Base-by-base conservation (phyloP, 2,329 filamentous ascomycete species). In the Trichoderma afroharzianum region DNA sequence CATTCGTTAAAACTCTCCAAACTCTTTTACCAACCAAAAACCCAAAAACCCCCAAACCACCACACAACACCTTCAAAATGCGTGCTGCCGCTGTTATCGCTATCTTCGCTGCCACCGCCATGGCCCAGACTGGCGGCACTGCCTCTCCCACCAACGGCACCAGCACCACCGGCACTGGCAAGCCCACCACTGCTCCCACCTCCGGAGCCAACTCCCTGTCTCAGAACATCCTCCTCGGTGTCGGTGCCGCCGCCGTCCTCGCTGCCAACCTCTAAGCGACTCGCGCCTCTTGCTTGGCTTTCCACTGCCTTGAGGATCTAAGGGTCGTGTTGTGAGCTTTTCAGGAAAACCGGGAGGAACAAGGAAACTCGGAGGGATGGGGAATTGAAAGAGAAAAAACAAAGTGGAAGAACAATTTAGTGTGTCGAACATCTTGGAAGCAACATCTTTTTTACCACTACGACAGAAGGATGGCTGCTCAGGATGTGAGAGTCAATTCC, bases 31-130 rank as follows among this genome's bases (percentile, higher is more conserved):
- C 30, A n/a, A 33, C 33, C 32, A 28, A 36, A 55, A 68, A 59
- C 21, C 32, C 30, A 43, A 47, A 47, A 50, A 58, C n/a, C 14
- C 21, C 47, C 26, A 15, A 53, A 63, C 24, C 39, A 32, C 43
- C 47, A 28, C 26, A 58, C 32, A 26, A 70, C 32, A 63, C 68
- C 68, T 43, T 63, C 71, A 74, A 69, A 68, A 76, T 76, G 75
- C 75, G 75, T 68, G 68, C 70, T 70, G 70, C 67, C 21, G 50
- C 73, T 53, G 47, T 71, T 33, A 14, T 76, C 71, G 61, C 73
- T 24, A 70, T 72, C 72, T 67, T 76, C 71, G 75, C 75, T 63
- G 61, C 71, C 71, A 63, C 68, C 67, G 68, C 71, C 71, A 62
- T 68, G 53, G 68, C 71, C 43, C 47, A 68, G 66, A 66, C 71